Evolutionary conservation across 208 protist genomes (phyloP).

Genomic region (Acanthamoeba royreba): DNA sequence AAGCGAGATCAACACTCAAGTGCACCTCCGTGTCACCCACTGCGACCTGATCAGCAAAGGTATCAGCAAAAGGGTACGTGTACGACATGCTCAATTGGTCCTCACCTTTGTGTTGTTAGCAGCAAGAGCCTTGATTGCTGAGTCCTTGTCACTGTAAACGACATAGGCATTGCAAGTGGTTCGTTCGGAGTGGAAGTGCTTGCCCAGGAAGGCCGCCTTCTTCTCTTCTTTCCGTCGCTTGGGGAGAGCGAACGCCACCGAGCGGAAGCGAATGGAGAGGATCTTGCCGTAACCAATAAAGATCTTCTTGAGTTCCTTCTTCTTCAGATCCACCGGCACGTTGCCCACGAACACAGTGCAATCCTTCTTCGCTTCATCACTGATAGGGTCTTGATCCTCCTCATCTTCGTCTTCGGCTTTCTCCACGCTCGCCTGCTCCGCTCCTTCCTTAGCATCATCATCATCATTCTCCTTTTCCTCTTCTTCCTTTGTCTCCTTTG

Average conservation of each 20-base stretch:
- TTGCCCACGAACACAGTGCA: slow-evolving; percentile 56
- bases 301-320: background rate
- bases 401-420: background rate
- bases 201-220: slow-evolving; percentile 45
- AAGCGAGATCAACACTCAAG: slow-evolving; percentile 22
- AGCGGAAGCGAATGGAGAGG: slow-evolving; percentile 42
- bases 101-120: slow-evolving; percentile 15
- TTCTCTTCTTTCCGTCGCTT: background rate
- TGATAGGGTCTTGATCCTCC: background rate
- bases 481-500: background rate
- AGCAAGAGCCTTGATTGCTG: background rate
- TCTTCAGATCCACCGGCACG: slow-evolving; percentile 24
- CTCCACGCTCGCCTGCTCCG: background rate
- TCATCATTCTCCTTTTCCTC: background rate
- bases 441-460: background rate
- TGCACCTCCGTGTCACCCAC: background rate
- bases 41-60: background rate
- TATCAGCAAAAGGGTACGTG: background rate
- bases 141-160: background rate
- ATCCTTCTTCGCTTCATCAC: slow-evolving; percentile 4
- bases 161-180: slow-evolving; percentile 62
- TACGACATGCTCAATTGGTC: too few relatives aligned
- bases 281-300: slow-evolving; percentile 48
- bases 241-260: slow-evolving; percentile 16
- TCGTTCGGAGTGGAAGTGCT: slow-evolving; percentile 49